Percentiles rank a stretch among this genome's conserved stretches.
These are phyloP conservation scores for Deuterostichococcus epilithicus DNA, from an alignment of 139 green algal species.

Conservation along the genomic window DNA sequence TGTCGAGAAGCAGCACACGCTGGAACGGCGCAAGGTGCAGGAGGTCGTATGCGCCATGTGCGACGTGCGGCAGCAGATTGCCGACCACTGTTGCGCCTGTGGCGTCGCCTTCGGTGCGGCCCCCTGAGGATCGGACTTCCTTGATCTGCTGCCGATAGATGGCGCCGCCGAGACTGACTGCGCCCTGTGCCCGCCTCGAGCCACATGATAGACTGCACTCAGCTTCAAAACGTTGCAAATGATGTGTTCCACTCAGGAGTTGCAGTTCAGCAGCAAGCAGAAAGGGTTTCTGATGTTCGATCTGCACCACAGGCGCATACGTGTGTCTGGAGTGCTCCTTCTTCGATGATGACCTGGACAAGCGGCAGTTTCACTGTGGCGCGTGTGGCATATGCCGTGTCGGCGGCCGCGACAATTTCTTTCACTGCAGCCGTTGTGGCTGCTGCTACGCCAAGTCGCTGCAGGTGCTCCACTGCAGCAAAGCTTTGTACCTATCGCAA, in stretches of 20 bases:
- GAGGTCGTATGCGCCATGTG: slow-evolving; percentile 82
- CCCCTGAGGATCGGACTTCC: too few species aligned
- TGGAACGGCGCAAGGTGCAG: slow-evolving; percentile 70
- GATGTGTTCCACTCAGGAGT: too few species aligned
- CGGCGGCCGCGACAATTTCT: slow-evolving; percentile 85
- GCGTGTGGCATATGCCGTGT: slow-evolving; percentile 86
- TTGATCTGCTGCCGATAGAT: too few species aligned
- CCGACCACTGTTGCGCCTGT: slow-evolving; percentile 60
- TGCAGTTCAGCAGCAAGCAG: too few species aligned
- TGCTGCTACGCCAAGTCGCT: slow-evolving; percentile 80
- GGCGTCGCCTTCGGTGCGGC: slow-evolving; percentile 40
- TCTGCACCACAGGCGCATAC: slow-evolving; percentile 28
- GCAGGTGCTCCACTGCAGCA: slow-evolving; percentile 11
- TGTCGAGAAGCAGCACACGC: slow-evolving; percentile 59
- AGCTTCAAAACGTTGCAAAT: too few species aligned
- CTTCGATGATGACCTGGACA: slow-evolving; percentile 82
- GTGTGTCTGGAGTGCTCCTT: slow-evolving; percentile 72
- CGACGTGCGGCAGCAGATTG: slow-evolving; percentile 57
- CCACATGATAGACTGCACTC: too few species aligned
- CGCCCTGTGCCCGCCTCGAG: too few species aligned
- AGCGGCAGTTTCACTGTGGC: slow-evolving; percentile 88
- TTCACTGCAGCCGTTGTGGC: slow-evolving; percentile 89
- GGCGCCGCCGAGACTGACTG: not conserved
- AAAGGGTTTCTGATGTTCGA: too few species aligned
- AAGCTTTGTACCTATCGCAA: not conserved